A percentile compares a stretch with the other conserved stretches of the same genome.
These are phyloP conservation scores for Neofusicoccum sp. DNA, from an alignment of 2,329 filamentous ascomycete species.

Conservation along the genomic window DNA sequence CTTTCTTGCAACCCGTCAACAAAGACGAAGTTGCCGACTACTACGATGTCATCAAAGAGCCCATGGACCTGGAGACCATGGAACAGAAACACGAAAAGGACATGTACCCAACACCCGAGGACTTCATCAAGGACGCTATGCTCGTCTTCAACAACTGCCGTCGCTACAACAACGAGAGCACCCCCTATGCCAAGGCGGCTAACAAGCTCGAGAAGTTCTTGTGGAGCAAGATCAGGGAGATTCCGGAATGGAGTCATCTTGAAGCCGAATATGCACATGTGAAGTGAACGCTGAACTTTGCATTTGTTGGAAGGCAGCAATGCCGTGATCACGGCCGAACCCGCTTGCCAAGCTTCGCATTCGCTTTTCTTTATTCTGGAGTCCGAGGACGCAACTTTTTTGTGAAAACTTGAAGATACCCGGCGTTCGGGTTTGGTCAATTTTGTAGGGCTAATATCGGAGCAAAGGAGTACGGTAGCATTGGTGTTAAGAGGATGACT, in stretches of 20 bases:
- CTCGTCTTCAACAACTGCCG: slow-evolving; percentile 94
- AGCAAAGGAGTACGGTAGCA: neutral
- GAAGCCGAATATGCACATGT: slow-evolving; percentile 24
- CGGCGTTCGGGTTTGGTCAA: neutral
- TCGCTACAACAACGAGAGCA: slow-evolving; percentile 93
- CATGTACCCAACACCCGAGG: slow-evolving; percentile 85
- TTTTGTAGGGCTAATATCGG: neutral
- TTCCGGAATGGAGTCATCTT: slow-evolving; percentile 74
- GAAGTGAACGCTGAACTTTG: neutral
- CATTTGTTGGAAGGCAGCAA: neutral
- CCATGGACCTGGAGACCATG: slow-evolving; percentile 96
- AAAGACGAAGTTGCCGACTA: slow-evolving; percentile 97
- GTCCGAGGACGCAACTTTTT: neutral
- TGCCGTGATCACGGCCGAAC: no score
- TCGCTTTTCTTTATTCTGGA: neutral
- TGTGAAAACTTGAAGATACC: neutral
- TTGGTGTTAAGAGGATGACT: neutral
- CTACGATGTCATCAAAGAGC: slow-evolving; percentile 96
- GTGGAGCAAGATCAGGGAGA: slow-evolving; percentile 88
- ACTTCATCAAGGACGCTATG: slow-evolving; percentile 84
- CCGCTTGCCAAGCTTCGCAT: neutral
- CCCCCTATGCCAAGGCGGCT: slow-evolving; percentile 90
- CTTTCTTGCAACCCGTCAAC: slow-evolving; percentile 90
- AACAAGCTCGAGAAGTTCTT: slow-evolving; percentile 92
- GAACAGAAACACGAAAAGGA: slow-evolving; percentile 93